Evolutionary conservation across 768 basidiomycete species (phyloP).

Genomic region (Pleurotus ostreatus): DNA sequence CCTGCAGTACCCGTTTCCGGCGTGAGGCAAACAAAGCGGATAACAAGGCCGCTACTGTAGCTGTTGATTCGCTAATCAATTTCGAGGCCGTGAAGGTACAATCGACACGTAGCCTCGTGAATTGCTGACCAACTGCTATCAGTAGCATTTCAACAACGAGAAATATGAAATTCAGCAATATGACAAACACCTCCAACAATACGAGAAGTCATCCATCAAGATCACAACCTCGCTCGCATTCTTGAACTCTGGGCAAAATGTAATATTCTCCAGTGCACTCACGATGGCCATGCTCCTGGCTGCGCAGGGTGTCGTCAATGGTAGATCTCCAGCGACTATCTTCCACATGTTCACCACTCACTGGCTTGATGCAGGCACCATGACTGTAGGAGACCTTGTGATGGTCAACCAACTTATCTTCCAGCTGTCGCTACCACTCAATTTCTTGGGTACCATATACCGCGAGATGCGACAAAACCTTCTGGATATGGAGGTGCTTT

Average conservation of each 20-base stretch:
- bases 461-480: conserved; percentile 95
- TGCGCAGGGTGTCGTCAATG: conserved; percentile 90
- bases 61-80: conserved; percentile 95
- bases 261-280: conserved; percentile 92
- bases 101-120: background rate
- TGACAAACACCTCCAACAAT: conserved; percentile 80
- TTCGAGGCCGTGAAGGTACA: conserved; percentile 96
- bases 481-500: conserved; percentile 95
- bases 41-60: conserved; percentile 90
- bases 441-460: conserved; percentile 96
- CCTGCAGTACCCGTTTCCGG: conserved; percentile 79
- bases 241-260: conserved; percentile 93
- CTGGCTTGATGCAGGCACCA: conserved; percentile 58
- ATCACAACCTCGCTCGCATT: conserved; percentile 92
- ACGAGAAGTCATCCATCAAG: conserved; percentile 90
- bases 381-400: conserved; percentile 97
- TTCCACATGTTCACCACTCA: no score
- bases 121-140: conserved; percentile 9
- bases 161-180: conserved; percentile 87
- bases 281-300: conserved; percentile 96
- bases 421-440: conserved; percentile 92
- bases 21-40: conserved; percentile 95
- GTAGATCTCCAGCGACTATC: conserved; percentile 29
- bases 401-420: conserved; percentile 99
- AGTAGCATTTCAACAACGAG: conserved; percentile 96